Percentiles rank a stretch among this genome's conserved stretches.
Conservation (phyloP, 805 yeast species). For the Candida suzukii region DNA sequence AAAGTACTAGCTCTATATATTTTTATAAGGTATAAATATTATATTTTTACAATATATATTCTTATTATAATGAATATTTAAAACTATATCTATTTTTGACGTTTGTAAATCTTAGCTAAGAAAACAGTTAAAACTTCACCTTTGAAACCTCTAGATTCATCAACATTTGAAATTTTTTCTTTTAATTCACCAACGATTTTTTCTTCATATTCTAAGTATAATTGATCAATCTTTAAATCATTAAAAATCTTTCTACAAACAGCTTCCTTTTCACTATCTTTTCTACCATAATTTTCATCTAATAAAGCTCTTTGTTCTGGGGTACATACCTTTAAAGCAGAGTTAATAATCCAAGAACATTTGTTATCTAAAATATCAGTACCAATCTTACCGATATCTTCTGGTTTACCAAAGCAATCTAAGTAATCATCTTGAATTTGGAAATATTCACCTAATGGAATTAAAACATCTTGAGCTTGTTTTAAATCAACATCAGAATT, state of each 20-base stretch:
- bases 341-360: conserved; percentile 96
- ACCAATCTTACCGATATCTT: conserved; percentile 96
- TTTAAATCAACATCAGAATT: conserved; percentile 64
- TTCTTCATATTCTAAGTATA: conserved; percentile 82
- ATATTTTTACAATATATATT: too few species aligned
- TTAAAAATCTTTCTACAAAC: conserved; percentile 65
- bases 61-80: too few species aligned
- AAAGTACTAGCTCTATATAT: too few species aligned
- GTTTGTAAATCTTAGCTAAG: conserved; percentile 87
- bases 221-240: conserved; percentile 62
- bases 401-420: conserved; percentile 96
- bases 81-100: conserved; percentile 54
- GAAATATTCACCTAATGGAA: conserved; percentile 96
- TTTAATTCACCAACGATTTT: conserved; percentile 56
- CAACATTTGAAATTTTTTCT: conserved; percentile 59
- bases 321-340: conserved; percentile 72
- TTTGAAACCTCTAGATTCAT: conserved; percentile 92
- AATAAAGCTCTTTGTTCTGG: conserved; percentile 77
- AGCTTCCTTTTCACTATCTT: conserved; percentile 61
- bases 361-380: conserved; percentile 98
- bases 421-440: conserved; percentile 97
- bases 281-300: conserved; percentile 87
- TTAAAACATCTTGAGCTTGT: conserved; percentile 81
- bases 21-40: too few species aligned
- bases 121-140: conserved; percentile 77